Percentiles rank a stretch among this genome's conserved stretches.
These are phyloP conservation scores for Batrachochytrium dendrobatidis DNA, from an alignment of 371 early-diverging fungal genomes.

Conservation along the genomic window DNA sequence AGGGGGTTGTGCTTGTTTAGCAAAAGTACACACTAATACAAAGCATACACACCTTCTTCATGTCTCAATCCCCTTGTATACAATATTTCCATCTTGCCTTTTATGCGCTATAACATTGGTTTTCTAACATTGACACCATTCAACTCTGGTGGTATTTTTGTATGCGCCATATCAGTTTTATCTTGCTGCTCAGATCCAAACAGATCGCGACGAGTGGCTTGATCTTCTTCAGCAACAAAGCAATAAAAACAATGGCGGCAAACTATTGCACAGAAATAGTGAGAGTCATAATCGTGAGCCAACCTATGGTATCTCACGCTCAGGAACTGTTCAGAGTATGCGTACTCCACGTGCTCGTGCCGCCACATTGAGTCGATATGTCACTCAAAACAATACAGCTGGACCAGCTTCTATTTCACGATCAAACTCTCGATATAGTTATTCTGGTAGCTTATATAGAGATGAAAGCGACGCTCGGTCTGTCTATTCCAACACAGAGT, in stretches of 20 bases:
- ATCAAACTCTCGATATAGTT: no score
- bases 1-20: no score
- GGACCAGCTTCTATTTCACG: no score
- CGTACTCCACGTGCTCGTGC: neutral
- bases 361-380: no score
- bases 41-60: no score
- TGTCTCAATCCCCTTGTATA: neutral
- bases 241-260: slow-evolving; percentile 1
- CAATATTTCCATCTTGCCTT: neutral
- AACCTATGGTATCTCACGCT: neutral
- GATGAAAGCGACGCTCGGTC: slow-evolving; percentile 20
- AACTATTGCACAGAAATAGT: neutral
- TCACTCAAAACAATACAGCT: no score
- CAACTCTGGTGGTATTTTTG: neutral
- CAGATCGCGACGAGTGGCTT: slow-evolving; percentile 40
- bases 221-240: slow-evolving; percentile 11
- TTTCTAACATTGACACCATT: no score
- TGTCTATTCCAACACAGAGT: slow-evolving; percentile 15
- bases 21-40: no score
- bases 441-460: no score
- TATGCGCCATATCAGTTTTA: slow-evolving; percentile 22
- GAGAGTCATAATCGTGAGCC: neutral
- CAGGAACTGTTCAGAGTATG: neutral
- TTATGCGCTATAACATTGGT: no score
- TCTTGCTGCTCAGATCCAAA: slow-evolving; percentile 34